A percentile compares a stretch with the other conserved stretches of the same genome.
Conservation (phyloP, 2,329 filamentous ascomycete species). For the Fusarium subglutinans region DNA sequence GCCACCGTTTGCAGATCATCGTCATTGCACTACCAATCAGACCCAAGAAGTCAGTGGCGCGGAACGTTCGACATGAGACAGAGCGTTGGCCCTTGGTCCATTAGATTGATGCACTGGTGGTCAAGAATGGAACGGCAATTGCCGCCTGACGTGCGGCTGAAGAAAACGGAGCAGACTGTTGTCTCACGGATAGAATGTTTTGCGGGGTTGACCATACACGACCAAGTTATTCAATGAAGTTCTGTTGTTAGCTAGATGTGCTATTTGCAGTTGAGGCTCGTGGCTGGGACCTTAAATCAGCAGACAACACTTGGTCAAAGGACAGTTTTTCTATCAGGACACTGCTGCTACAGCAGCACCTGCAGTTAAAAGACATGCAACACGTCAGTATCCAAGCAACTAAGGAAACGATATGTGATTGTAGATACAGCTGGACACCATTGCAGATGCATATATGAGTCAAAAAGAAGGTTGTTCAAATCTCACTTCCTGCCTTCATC, state of each 20-base stretch:
- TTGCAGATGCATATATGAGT: fast-evolving
- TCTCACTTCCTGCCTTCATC: background rate
- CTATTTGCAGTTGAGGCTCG: too few species aligned
- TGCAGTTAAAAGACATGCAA: too few species aligned
- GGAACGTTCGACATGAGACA: background rate
- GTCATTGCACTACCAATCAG: background rate
- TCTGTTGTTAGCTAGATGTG: too few species aligned
- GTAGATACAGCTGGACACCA: too few species aligned
- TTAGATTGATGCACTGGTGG: too few species aligned
- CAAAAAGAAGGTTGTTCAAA: fast-evolving
- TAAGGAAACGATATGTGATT: background rate
- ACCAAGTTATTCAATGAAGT: too few species aligned
- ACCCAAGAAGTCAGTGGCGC: too few species aligned
- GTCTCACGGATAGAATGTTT: background rate
- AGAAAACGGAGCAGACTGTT: background rate
- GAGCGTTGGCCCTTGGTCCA: background rate
- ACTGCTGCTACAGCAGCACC: background rate
- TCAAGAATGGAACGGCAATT: background rate
- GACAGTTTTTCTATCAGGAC: background rate
- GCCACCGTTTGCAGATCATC: background rate
- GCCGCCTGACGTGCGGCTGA: background rate
- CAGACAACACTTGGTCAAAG: background rate
- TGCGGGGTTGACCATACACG: background rate
- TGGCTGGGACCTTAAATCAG: too few species aligned
- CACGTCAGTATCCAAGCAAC: too few species aligned